These are phyloP conservation scores for Dioscorea dumetorum DNA, from an alignment of 106 monocot genomes.

Conservation along the genomic window DNA sequence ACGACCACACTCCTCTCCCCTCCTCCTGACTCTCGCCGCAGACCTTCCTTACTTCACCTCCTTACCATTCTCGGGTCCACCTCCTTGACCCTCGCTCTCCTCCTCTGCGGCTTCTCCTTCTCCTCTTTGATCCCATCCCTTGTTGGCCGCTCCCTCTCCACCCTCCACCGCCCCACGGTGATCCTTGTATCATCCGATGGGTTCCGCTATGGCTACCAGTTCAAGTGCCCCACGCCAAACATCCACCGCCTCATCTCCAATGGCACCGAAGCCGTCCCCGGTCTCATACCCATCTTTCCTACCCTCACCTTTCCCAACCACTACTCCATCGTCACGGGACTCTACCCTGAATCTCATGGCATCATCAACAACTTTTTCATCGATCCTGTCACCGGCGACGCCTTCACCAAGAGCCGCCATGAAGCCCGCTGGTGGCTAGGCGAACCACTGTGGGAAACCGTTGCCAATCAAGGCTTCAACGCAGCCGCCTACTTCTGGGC, in stretches of 20 bases:
- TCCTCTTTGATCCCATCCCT: not conserved
- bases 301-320: constrained; percentile 70
- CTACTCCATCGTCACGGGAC: constrained; percentile 68
- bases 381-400: constrained; percentile 36
- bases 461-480: constrained; percentile 16
- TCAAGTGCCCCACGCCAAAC: constrained; percentile 47
- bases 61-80: not conserved
- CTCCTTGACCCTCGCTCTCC: constrained; percentile 3
- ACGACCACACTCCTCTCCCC: too few relatives aligned
- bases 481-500: constrained; percentile 60
- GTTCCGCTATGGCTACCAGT: constrained; percentile 68
- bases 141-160: constrained; percentile 6
- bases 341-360: constrained; percentile 61
- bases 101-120: constrained; percentile 3
- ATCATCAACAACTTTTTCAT: constrained; percentile 49
- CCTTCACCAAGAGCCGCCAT: constrained; percentile 26
- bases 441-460: constrained; percentile 71
- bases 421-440: constrained; percentile 65
- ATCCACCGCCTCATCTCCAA: constrained; percentile 48
- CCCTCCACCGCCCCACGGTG: constrained; percentile 30
- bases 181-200: constrained; percentile 66
- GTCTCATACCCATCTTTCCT: constrained; percentile 59
- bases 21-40: too few relatives aligned
- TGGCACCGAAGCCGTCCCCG: constrained; percentile 45
- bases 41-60: too few relatives aligned